Conservation (phyloP, 768 basidiomycete species). For the Dioszegia aurantiaca region DNA sequence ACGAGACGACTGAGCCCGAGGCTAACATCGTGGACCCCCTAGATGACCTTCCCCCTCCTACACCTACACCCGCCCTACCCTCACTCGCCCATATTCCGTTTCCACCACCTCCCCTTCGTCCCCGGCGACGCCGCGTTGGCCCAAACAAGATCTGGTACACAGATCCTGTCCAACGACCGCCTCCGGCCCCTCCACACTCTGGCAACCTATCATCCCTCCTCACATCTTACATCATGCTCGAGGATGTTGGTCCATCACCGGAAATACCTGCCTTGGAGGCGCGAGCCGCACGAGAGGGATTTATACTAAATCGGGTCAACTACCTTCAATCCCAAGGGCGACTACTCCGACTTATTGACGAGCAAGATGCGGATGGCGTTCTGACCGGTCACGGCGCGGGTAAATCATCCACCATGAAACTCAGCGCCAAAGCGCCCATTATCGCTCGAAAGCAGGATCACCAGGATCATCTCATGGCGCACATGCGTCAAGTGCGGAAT, state of each 20-base stretch:
- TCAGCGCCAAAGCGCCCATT: neutral
- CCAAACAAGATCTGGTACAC: conserved; percentile 56
- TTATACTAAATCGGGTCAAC: conserved; percentile 56
- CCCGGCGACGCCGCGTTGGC: conserved; percentile 65
- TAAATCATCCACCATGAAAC: neutral
- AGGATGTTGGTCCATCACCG: conserved; percentile 58
- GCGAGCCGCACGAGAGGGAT: conserved; percentile 56
- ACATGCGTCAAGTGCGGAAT: conserved; percentile 48
- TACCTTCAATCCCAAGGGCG: conserved; percentile 58
- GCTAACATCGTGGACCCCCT: neutral
- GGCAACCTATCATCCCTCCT: conserved; percentile 63
- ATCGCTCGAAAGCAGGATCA: conserved; percentile 41
- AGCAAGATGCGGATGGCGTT: no score
- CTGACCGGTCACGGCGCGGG: conserved; percentile 1
- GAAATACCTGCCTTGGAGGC: conserved; percentile 53
- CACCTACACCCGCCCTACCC: conserved; percentile 22
- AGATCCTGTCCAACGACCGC: conserved; percentile 66
- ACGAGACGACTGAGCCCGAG: neutral
- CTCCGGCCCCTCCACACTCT: conserved; percentile 56
- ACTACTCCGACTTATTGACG: conserved; percentile 55
- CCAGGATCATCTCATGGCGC: conserved; percentile 52
- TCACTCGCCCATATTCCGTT: conserved; percentile 42
- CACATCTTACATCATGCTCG: conserved; percentile 62
- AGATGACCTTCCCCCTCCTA: neutral
- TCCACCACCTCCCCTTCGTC: conserved; percentile 60